Base-by-base conservation (phyloP, 1,284 basidiomycete species). In the Ganoderma meredithae region DNA sequence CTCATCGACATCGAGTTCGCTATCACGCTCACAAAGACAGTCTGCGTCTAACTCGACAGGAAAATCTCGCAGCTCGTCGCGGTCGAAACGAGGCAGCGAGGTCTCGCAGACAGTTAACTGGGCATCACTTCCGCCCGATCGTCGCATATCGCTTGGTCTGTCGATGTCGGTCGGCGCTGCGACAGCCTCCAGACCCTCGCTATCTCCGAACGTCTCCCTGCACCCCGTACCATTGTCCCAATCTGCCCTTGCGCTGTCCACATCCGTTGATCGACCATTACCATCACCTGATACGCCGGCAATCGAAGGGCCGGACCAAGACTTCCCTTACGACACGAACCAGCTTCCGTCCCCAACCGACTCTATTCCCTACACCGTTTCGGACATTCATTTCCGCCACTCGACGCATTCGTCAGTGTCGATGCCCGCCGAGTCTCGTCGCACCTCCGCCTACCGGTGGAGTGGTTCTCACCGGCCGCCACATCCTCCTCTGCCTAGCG, bases 301-400 rank as follows among this genome's bases (percentile, higher is more conserved):
- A 19, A 63, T 62, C 71, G 64, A 72, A 63, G 41, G 58, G 36
- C 58, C 58, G 4, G 65, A 71, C 22, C 65, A 72, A 31, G 59
- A 61, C 1, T 72, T 64, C 66, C 66, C 71, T 13, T 72, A 71
- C 58, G 69, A 71, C 44, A 69, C 67, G 55, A 71, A 67, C 69
- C 68, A 64, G 40, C 63, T 72, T 56, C 64, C 70, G 25, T 90
- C 90, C 12, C 90, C 90, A 25, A 88, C 89, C 0, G 89, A 91
- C 61, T 91, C 90, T 63, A 80, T 91, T 63, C 89, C 90, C 0
- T 81, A 88, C 72, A 88, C 90, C n/a, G 84, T 90, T 47, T 90
- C 89, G 1, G 90, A 91, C 52, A 83, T 90, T 63, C 83, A 88
- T 71, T 90, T 90, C 80, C 82, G 87, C 60, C 83, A 87, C 69